These are phyloP conservation scores for Komagataella ulmi DNA, from an alignment of 805 yeast species.

Conservation along the genomic window DNA sequence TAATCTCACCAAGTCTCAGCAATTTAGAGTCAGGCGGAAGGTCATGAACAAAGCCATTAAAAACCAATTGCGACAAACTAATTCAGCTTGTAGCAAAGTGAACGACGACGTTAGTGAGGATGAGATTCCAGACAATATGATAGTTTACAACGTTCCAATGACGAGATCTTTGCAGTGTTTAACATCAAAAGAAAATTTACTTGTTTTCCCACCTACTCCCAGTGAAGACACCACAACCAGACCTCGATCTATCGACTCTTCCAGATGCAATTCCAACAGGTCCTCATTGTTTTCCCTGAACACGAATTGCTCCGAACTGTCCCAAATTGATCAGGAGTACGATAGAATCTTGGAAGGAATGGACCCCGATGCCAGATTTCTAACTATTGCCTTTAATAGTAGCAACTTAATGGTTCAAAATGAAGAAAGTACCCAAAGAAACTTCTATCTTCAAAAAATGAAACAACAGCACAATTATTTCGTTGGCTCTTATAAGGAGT, in stretches of 20 bases:
- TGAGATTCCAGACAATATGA: slow-evolving; percentile 35
- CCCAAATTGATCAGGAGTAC: not conserved
- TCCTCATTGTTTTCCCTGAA: not conserved
- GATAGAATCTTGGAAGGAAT: not conserved
- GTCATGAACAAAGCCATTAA: not conserved
- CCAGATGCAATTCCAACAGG: not conserved
- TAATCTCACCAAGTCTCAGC: not conserved
- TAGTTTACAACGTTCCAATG: slow-evolving; percentile 53
- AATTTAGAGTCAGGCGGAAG: not conserved
- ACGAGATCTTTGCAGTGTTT: slow-evolving; percentile 36
- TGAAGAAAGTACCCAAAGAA: not conserved
- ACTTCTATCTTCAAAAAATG: not conserved
- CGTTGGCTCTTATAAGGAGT: not conserved
- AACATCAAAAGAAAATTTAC: slow-evolving; percentile 20
- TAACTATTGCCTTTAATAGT: not conserved
- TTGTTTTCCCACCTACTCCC: slow-evolving; percentile 6
- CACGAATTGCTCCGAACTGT: not conserved
- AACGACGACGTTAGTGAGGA: slow-evolving; percentile 22
- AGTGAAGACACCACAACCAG: not conserved
- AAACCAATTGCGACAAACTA: not conserved
- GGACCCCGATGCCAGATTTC: not conserved
- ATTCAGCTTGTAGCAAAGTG: not conserved
- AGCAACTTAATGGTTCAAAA: not conserved
- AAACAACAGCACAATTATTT: not conserved
- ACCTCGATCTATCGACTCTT: not conserved